Conservation (phyloP, 2,329 filamentous ascomycete species). For the Monilinia fructicola region DNA sequence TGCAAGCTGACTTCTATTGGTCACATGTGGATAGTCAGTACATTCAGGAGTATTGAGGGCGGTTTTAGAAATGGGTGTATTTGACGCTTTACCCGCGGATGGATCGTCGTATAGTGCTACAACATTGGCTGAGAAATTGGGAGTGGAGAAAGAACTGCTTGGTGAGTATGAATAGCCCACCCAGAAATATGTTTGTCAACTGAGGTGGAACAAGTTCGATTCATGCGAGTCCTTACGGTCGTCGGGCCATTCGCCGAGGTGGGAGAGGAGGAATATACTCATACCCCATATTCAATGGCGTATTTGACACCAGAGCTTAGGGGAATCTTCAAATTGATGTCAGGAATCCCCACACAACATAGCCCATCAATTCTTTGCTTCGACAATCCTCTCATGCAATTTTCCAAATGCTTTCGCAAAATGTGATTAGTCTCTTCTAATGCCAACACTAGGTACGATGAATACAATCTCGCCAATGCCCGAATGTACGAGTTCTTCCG, state of each 20-base stretch:
- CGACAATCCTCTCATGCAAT: conserved; percentile 16
- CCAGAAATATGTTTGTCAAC: background rate
- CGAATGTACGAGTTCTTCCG: conserved; percentile 34
- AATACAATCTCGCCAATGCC: conserved; percentile 27
- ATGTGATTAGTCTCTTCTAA: background rate
- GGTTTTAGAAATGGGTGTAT: conserved; percentile 34
- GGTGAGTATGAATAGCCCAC: conserved; percentile 25
- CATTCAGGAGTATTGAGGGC: conserved; percentile 27
- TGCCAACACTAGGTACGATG: conserved; percentile 30
- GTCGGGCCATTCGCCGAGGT: conserved; percentile 31
- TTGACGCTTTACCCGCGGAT: conserved; percentile 32
- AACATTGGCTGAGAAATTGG: conserved; percentile 29
- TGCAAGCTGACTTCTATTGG: conserved; percentile 8
- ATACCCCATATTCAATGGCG: conserved; percentile 32
- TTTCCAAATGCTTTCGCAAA: background rate
- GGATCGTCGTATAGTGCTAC: conserved; percentile 27
- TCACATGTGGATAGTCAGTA: conserved; percentile 21
- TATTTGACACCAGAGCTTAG: conserved; percentile 29
- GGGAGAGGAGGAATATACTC: conserved; percentile 31
- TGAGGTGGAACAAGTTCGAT: conserved; percentile 29
- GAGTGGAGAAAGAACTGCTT: conserved; percentile 33
- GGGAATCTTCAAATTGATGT: conserved; percentile 28
- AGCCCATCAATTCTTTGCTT: background rate
- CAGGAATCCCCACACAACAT: background rate
- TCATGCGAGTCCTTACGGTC: conserved; percentile 31